Evolutionary conservation across 2,329 filamentous ascomycete genomes (phyloP), one percentile per base, ranked within the genome.

Genomic region (Nakataea oryzae): DNA sequence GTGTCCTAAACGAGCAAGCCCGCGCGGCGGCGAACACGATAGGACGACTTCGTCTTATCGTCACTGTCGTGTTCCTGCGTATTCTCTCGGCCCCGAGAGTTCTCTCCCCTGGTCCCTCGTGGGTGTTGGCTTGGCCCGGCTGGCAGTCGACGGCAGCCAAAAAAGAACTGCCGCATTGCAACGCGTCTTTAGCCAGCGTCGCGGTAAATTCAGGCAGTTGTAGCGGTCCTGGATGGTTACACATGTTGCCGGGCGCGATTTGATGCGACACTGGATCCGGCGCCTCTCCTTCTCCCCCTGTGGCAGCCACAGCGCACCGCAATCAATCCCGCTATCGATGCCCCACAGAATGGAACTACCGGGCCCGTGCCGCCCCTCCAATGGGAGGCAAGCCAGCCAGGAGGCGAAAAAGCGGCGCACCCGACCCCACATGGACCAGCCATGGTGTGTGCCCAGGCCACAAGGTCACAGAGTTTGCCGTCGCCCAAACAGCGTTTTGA

Each of bases 401-500:
- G 62, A 62, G 62, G 62, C 62, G 27, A 62, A 62, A 58, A 60
- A 27, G 24, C 57, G 56, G 24, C 56, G 56, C 29, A 57, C 28
- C n/a, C 17, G 41, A 50, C 41, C 41, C 41, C 41, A 50, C 41
- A 50, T 24, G 41, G 41, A 11, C 41, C 41, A n/a, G 41, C 24
- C 41, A 41, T 41, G 34, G 34, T 17, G 34, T 17, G 34, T 50
- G 41, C 41, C 41, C 41, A n/a, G 41, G 41, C 41, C 41, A 50
- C 41, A 50, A n/a, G 14, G 41, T 17, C 41, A 50, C 41, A 50
- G 41, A 50, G 41, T 50, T 50, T 50, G 41, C 41, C 41, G 21
- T 50, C 41, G 21, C 62, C 67, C 65, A 69, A 69, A 69, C 67
- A 64, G 65, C 66, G 28, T 62, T 64, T 66, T 70, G 67, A 70